phyloP scores from a whole-genome alignment of 129 eudicot species.

The Pulicaria dysenterica region DNA sequence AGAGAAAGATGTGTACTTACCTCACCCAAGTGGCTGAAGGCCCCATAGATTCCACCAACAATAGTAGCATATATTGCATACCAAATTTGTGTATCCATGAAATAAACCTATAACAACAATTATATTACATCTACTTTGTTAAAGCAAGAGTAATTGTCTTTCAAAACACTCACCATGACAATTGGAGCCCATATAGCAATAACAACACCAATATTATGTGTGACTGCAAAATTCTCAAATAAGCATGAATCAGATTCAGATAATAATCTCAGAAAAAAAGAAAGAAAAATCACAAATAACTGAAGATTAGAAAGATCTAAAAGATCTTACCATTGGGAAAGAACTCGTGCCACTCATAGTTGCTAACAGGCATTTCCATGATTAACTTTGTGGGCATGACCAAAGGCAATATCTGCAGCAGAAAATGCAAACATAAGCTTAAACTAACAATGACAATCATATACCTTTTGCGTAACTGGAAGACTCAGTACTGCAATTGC shows the following conservation, averaged over 20 bases:
- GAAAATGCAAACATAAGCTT: conserved; percentile 30
- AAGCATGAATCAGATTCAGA: conserved; percentile 10
- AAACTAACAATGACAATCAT: conserved; percentile 16
- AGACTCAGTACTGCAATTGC: too few relatives aligned
- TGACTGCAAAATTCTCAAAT: conserved; percentile 55
- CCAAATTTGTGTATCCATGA: conserved; percentile 99
- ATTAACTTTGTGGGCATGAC: conserved; percentile 74
- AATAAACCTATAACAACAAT: conserved; percentile 65
- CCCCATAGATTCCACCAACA: conserved; percentile 95
- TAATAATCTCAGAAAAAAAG: conserved; percentile 7
- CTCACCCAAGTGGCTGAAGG: conserved; percentile 99
- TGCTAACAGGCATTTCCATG: conserved; percentile 60
- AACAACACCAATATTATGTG: conserved; percentile 76
- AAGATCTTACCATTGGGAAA: conserved; percentile 81
- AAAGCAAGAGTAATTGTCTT: conserved; percentile 3
- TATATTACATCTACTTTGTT: conserved; percentile 17
- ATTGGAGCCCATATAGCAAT: conserved; percentile 94
- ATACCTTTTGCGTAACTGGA: background rate
- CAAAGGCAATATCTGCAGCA: conserved; percentile 73
- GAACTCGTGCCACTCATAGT: conserved; percentile 95
- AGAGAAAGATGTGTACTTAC: conserved; percentile 48
- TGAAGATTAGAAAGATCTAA: background rate
- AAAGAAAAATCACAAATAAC: conserved; percentile 24
- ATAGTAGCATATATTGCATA: conserved; percentile 86
- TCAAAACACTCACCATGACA: conserved; percentile 70